A percentile compares a stretch with the other conserved stretches of the same genome.
These are phyloP conservation scores for Sporothrix pseudoabietina DNA, from an alignment of 2,329 filamentous ascomycete genomes.

Conservation along the genomic window DNA sequence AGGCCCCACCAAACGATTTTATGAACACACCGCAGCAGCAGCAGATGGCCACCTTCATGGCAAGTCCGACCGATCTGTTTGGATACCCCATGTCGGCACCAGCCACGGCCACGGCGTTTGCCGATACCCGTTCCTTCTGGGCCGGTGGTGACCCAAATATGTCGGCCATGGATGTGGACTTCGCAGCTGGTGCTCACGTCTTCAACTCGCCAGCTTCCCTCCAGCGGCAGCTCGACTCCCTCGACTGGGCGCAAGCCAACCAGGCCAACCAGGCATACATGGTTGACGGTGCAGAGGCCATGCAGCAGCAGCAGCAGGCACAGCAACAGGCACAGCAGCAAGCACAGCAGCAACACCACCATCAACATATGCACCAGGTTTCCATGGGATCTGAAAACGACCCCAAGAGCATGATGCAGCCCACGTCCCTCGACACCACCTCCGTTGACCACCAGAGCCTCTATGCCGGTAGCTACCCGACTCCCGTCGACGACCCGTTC, in stretches of 20 bases:
- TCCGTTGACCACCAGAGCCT: conserved; percentile 44
- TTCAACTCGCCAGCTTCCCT: conserved; percentile 50
- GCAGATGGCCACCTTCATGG: conserved; percentile 52
- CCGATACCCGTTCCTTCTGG: conserved; percentile 56
- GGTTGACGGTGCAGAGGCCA: conserved; percentile 50
- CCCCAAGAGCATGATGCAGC: conserved; percentile 50
- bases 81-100: conserved; percentile 63
- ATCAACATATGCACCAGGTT: conserved; percentile 26
- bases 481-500: conserved; percentile 55
- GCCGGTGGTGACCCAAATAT: conserved; percentile 49
- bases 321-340: conserved; percentile 40
- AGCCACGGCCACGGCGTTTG: conserved; percentile 50
- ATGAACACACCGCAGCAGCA: conserved; percentile 53
- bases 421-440: conserved; percentile 45
- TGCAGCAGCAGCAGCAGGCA: conserved; percentile 39
- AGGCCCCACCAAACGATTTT: conserved; percentile 42
- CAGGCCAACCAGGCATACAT: conserved; percentile 45
- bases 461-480: conserved; percentile 48
- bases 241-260: conserved; percentile 60
- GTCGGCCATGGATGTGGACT: conserved; percentile 62
- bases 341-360: conserved; percentile 34
- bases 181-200: conserved; percentile 49
- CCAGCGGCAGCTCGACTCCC: conserved; percentile 54
- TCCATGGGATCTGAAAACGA: conserved; percentile 48
- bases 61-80: conserved; percentile 58